Evolutionary conservation across 257 asterid genomes (phyloP).

Genomic region (Cinchona pubescens): DNA sequence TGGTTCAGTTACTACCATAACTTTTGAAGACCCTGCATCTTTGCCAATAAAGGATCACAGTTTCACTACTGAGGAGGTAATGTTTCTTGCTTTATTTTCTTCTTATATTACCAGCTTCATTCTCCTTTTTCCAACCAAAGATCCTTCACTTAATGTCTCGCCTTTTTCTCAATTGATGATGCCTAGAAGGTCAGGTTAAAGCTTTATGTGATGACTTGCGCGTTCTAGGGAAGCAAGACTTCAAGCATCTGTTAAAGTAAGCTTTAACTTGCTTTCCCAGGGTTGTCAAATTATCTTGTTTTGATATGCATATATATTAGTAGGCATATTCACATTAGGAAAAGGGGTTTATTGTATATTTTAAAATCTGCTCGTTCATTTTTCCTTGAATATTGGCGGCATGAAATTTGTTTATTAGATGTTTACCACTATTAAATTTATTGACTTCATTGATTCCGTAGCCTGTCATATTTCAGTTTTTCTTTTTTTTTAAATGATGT

Average conservation of each 20-base stretch:
- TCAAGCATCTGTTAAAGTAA: constrained; percentile 81
- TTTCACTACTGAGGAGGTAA: constrained; percentile 84
- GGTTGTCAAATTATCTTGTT: constrained; percentile 1
- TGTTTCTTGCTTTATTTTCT: neutral
- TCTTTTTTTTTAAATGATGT: too few relatives aligned
- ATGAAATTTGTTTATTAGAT: neutral
- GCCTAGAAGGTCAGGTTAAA: constrained; percentile 69
- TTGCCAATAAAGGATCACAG: constrained; percentile 63
- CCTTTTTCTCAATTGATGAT: constrained; percentile 15
- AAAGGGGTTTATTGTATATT: neutral
- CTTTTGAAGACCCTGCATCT: constrained; percentile 59
- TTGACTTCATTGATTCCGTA: constrained; percentile 6
- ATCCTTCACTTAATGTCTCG: constrained; percentile 3
- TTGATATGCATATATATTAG: neutral
- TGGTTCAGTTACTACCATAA: constrained; percentile 73
- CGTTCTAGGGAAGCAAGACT: constrained; percentile 87
- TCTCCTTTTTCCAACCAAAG: neutral
- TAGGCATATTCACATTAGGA: neutral
- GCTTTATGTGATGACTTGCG: constrained; percentile 82
- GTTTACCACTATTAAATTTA: neutral
- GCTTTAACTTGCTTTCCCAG: constrained; percentile 14
- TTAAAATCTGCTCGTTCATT: neutral
- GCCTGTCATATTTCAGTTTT: neutral
- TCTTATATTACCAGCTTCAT: neutral
- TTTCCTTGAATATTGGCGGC: neutral